Evolutionary conservation across 805 yeast genomes (phyloP).

Genomic region (Starmerella vaccinii): DNA sequence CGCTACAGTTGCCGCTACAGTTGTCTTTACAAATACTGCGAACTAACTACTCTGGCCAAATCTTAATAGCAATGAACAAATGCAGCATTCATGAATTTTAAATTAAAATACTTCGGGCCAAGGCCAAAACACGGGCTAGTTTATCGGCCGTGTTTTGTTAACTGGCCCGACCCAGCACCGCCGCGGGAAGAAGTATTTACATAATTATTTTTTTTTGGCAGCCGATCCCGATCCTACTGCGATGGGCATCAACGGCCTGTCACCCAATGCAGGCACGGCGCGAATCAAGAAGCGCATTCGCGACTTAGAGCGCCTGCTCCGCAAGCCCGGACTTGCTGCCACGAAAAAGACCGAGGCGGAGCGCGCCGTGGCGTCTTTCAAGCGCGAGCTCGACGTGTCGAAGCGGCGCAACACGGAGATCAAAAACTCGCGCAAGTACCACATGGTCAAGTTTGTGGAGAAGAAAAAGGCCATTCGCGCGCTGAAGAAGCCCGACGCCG

Average conservation of each 20-base stretch:
- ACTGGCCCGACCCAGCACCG: neutral
- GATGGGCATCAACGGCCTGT: conserved; percentile 26
- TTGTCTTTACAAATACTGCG: no score
- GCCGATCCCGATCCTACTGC: conserved; percentile 5
- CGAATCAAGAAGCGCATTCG: conserved; percentile 77
- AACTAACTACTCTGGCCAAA: no score
- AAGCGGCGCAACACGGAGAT: conserved; percentile 39
- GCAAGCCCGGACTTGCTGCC: conserved; percentile 52
- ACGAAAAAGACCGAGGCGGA: conserved; percentile 38
- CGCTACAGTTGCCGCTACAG: no score
- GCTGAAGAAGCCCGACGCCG: conserved; percentile 42
- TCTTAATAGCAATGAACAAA: no score
- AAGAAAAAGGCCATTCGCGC: conserved; percentile 70
- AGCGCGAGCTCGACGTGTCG: conserved; percentile 45
- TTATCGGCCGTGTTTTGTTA: no score
- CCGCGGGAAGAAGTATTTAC: neutral
- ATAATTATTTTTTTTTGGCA: neutral
- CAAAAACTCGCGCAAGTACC: conserved; percentile 61
- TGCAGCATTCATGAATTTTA: no score
- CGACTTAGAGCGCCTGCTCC: conserved; percentile 66
- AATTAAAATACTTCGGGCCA: no score
- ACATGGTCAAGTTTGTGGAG: conserved; percentile 88
- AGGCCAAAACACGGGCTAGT: no score
- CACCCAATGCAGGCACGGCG: conserved; percentile 23
- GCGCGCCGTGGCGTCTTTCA: conserved; percentile 58